phyloP scores from a whole-genome alignment of 352 stramenopile species.

The Hyaloperonospora arabidopsidis region DNA sequence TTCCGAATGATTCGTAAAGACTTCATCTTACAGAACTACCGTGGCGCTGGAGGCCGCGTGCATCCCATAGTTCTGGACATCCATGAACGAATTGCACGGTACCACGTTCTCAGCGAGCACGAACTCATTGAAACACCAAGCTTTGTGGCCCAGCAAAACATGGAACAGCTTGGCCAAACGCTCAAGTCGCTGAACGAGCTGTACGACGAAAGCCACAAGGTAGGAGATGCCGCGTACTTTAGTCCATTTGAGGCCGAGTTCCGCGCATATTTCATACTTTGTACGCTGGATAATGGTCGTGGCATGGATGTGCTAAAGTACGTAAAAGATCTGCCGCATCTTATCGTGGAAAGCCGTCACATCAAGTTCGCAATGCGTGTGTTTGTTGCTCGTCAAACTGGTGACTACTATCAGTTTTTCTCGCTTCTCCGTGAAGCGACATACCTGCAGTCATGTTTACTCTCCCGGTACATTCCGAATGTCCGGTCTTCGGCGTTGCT shows the following conservation, averaged over 20 bases:
- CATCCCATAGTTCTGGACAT: conserved; percentile 89
- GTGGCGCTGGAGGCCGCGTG: conserved; percentile 85
- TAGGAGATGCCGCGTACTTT: conserved; percentile 40
- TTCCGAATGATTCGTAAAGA: conserved; percentile 95
- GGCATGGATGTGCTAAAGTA: conserved; percentile 83
- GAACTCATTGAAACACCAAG: conserved; percentile 82
- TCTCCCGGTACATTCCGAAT: conserved; percentile 76
- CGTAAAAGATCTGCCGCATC: conserved; percentile 57
- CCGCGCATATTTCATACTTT: conserved; percentile 81
- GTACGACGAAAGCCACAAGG: conserved; percentile 78
- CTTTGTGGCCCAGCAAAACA: conserved; percentile 85
- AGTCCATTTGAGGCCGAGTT: conserved; percentile 85
- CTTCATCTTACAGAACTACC: conserved; percentile 95
- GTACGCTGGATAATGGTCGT: conserved; percentile 75
- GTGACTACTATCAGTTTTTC: conserved; percentile 83
- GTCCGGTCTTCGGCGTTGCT: conserved; percentile 65
- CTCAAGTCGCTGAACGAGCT: conserved; percentile 84
- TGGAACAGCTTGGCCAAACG: conserved; percentile 84
- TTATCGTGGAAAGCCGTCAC: conserved; percentile 55
- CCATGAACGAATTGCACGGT: conserved; percentile 92
- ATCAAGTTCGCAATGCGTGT: conserved; percentile 84
- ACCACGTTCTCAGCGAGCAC: conserved; percentile 92
- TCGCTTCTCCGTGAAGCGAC: conserved; percentile 60
- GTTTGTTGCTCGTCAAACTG: conserved; percentile 79
- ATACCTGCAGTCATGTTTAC: conserved; percentile 74